phyloP scores from a whole-genome alignment of 139 green algal genomes.

The Spirogloea muscicola region DNA sequence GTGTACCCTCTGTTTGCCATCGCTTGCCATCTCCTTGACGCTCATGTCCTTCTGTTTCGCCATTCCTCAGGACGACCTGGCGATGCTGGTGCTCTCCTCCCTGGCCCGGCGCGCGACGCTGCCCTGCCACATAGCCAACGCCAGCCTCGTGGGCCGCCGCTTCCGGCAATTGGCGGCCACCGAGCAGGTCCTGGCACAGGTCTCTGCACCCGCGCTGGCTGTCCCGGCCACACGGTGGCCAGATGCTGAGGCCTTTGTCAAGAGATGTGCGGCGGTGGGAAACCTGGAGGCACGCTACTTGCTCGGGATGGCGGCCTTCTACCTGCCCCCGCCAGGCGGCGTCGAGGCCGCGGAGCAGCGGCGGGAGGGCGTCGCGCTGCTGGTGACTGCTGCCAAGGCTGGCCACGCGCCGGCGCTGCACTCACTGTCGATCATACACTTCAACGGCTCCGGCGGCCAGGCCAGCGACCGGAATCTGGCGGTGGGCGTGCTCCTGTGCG shows the following conservation, averaged over 20 bases:
- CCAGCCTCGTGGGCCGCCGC: too few species aligned
- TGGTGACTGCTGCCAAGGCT: constrained; percentile 15
- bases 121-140: too few species aligned
- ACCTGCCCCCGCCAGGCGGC: not conserved
- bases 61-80: too few species aligned
- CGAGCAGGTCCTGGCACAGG: constrained; percentile 7
- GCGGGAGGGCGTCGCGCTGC: constrained; percentile 8
- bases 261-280: not conserved
- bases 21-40: too few species aligned
- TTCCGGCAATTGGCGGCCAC: too few species aligned
- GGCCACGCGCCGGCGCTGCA: constrained; percentile 24
- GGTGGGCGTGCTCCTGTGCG: constrained; percentile 21
- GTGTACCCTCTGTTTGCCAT: too few species aligned
- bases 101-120: too few species aligned
- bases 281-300: constrained; percentile 22
- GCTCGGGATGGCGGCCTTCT: constrained; percentile 39
- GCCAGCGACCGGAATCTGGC: constrained; percentile 10
- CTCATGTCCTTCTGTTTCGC: too few species aligned
- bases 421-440: constrained; percentile 41
- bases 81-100: too few species aligned
- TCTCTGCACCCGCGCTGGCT: not conserved
- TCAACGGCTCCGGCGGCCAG: constrained; percentile 45
- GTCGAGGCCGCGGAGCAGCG: constrained; percentile 12
- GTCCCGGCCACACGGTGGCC: not conserved
- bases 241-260: constrained; percentile 6